Evolutionary conservation across 208 protist genomes (phyloP).

Genomic region (Leishmania aethiopica): DNA sequence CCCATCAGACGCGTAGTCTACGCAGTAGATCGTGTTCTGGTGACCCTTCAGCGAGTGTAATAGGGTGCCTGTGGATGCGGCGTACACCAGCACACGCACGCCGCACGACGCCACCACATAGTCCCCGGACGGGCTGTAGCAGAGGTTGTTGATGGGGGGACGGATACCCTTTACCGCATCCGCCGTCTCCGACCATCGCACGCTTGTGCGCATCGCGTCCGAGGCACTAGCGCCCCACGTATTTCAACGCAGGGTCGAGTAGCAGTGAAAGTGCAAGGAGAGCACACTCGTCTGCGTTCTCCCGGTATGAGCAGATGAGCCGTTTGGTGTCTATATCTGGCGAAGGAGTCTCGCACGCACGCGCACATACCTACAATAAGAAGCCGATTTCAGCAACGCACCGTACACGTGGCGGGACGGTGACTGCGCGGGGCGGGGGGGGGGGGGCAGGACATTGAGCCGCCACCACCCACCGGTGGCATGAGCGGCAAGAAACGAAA

Average conservation of each 20-base stretch:
- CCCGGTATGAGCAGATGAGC: background rate
- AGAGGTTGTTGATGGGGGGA: slow-evolving; percentile 83
- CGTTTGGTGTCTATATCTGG: background rate
- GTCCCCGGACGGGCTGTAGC: slow-evolving; percentile 89
- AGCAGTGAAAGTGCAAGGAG: background rate
- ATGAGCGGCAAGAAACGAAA: no score
- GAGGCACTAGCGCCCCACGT: background rate
- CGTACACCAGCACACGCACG: slow-evolving; percentile 94
- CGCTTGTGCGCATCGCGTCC: slow-evolving; percentile 58
- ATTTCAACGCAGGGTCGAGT: background rate
- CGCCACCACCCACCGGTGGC: background rate
- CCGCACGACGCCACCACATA: slow-evolving; percentile 92
- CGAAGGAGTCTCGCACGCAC: background rate
- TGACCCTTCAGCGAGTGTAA: slow-evolving; percentile 95
- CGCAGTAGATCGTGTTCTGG: slow-evolving; percentile 93
- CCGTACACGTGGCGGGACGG: background rate
- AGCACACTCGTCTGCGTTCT: background rate
- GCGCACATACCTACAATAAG: background rate
- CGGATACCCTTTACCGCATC: slow-evolving; percentile 47
- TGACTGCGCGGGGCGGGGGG: background rate
- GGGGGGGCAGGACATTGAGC: background rate
- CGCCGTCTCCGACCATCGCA: slow-evolving; percentile 72
- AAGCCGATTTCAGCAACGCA: background rate
- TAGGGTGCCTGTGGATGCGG: slow-evolving; percentile 88
- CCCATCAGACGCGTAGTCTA: slow-evolving; percentile 89